Base-by-base conservation (phyloP, 108 stramenopile genomes). In the Pseudonitzschia pungens region DNA sequence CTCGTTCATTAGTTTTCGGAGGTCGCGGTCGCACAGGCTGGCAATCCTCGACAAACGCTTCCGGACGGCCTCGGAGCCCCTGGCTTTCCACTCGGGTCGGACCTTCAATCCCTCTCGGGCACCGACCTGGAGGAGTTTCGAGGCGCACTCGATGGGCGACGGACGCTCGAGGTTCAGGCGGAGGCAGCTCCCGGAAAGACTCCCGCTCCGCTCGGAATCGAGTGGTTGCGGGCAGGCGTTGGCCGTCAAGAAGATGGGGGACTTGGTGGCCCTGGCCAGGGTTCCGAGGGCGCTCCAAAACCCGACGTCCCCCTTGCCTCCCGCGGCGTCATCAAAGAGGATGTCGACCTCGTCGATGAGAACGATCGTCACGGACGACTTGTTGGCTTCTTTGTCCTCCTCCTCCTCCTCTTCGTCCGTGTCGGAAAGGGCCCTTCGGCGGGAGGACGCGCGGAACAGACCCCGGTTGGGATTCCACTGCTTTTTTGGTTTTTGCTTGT, bases 341-440 rank as follows among this genome's bases (percentile, higher is more conserved):
- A 87, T 65, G 73, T 95, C 94, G 12, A 90, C 89, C 81, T 94
- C 93, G 74, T 94, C 93, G 66, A 94, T 89, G 41, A 94, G 76
- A 68, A 94, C 88, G 28, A 91, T 79, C 4, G 87, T 75, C 10
- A 91, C 64, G 28, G 83, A 80, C 5, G 83, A 51, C 58, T 69
- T 68, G 50, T 71, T 72, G 55, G 64, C 45, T 18, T 77, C 75
- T 36, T 60, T 57, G 20, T 75, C 65, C 31, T 68, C 76, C 10
- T 83, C 73, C 32, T 75, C 42, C 42, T 82, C 81, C 36, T 79
- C 80, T 18, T 81, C 77, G 22, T 82, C 89, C n/a, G n/a, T n/a
- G n/a, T n/a, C n/a, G n/a, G n/a, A n/a, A n/a, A n/a, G n/a, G n/a
- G n/a, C n/a, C n/a, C n/a, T n/a, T n/a, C n/a, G n/a, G n/a, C n/a